Conservation (phyloP, 1,284 basidiomycete species). For the Testicularia cyperi region DNA sequence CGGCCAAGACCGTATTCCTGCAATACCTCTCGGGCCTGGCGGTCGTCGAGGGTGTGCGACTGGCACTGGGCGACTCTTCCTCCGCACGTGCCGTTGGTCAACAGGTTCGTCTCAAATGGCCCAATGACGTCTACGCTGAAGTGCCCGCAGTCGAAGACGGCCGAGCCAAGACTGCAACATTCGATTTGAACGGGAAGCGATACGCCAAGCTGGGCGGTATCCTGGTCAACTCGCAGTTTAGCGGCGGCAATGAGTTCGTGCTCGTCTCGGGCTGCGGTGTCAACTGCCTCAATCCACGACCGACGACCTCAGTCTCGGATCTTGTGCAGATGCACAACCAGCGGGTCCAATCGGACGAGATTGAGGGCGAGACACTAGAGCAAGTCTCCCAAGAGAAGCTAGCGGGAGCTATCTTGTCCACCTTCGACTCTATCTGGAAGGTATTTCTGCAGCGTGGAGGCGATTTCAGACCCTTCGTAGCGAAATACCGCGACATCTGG, state of each 20-base stretch:
- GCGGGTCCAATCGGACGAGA: constrained; percentile 66
- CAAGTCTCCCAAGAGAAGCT: constrained; percentile 73
- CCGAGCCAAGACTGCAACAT: constrained; percentile 61
- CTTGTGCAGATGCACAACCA: constrained; percentile 65
- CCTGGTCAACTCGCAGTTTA: constrained; percentile 82
- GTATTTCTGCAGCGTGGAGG: constrained; percentile 67
- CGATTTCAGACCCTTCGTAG: constrained; percentile 55
- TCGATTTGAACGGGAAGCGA: constrained; percentile 36
- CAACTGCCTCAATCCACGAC: constrained; percentile 80
- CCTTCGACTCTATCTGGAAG: constrained; percentile 79
- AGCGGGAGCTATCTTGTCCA: constrained; percentile 74
- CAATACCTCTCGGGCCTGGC: constrained; percentile 91
- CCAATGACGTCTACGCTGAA: constrained; percentile 88
- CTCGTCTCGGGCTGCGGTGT: constrained; percentile 83
- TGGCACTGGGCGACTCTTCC: constrained; percentile 62
- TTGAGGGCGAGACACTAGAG: constrained; percentile 34
- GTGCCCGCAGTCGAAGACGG: constrained; percentile 62
- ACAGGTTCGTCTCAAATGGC: constrained; percentile 80
- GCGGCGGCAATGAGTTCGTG: constrained; percentile 70
- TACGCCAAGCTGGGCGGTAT: constrained; percentile 67
- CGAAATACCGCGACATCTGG: constrained; percentile 75
- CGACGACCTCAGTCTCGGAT: constrained; percentile 79
- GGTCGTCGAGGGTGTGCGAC: constrained; percentile 76
- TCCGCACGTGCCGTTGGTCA: constrained; percentile 66
- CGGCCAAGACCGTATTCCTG: constrained; percentile 81